phyloP scores from a whole-genome alignment of 1,284 basidiomycete genomes.

The Gymnopus androsaceus region DNA sequence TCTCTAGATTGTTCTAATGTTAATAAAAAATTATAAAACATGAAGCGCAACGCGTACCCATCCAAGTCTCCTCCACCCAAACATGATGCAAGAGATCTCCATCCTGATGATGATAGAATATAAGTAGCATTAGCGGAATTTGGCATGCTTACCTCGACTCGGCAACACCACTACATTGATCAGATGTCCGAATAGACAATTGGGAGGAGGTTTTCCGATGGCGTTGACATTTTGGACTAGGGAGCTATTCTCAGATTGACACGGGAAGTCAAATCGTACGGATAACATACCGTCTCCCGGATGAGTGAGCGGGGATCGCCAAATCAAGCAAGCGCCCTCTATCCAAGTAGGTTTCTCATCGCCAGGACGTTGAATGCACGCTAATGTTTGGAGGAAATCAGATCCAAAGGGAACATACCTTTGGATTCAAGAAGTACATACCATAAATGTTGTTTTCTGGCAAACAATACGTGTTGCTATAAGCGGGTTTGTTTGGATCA shows the following conservation, averaged over 20 bases:
- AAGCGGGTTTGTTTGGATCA: constrained; percentile 17
- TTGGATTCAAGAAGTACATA: constrained; percentile 26
- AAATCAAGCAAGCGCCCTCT: constrained; percentile 59
- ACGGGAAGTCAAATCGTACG: neutral
- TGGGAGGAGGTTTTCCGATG: constrained; percentile 67
- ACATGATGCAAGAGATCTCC: constrained; percentile 64
- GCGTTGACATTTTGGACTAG: constrained; percentile 71
- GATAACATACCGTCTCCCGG: constrained; percentile 62
- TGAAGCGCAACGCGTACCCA: constrained; percentile 46
- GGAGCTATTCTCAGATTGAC: neutral
- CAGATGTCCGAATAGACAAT: constrained; percentile 59
- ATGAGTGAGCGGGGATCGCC: constrained; percentile 68
- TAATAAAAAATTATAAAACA: neutral
- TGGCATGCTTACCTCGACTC: constrained; percentile 49
- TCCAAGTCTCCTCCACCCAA: constrained; percentile 71
- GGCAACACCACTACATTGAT: constrained; percentile 77
- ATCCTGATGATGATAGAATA: constrained; percentile 39
- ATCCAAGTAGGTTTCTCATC: constrained; percentile 52
- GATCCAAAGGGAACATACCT: neutral
- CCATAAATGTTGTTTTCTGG: constrained; percentile 62
- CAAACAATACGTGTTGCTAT: constrained; percentile 57
- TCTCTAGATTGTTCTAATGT: constrained; percentile 40
- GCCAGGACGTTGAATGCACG: constrained; percentile 53
- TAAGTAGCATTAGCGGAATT: neutral
- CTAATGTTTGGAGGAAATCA: constrained; percentile 31